phyloP scores from a whole-genome alignment of 306 rosid genomes.

The Malus sieversii region DNA sequence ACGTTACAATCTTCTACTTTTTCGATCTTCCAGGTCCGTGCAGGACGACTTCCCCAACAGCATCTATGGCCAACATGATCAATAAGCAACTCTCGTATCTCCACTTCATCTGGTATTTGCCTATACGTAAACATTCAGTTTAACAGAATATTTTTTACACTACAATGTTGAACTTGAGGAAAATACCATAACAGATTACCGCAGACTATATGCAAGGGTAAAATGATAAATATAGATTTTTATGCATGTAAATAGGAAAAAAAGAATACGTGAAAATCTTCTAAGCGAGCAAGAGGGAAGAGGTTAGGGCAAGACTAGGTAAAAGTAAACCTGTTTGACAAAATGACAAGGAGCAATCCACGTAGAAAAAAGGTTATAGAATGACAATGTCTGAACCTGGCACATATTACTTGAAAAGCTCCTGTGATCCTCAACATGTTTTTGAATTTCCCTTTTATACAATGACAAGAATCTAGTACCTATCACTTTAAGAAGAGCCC shows the following conservation, averaged over 20 bases:
- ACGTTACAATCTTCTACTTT: constrained; percentile 92
- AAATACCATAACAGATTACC: neutral
- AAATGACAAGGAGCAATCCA: neutral
- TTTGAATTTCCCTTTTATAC: no score
- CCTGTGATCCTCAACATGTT: no score
- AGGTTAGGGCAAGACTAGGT: neutral
- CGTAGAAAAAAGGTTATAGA: neutral
- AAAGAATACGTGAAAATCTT: neutral
- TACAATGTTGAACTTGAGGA: neutral
- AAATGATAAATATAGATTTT: neutral
- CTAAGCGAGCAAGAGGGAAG: neutral
- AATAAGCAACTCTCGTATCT: constrained; percentile 83
- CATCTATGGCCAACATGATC: constrained; percentile 96
- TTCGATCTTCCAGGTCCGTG: constrained; percentile 85
- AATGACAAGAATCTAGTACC: no score
- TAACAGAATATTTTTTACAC: neutral
- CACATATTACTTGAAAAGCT: neutral
- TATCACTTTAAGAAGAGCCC: no score
- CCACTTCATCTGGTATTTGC: constrained; percentile 77
- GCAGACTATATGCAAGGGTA: neutral
- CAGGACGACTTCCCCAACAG: constrained; percentile 99
- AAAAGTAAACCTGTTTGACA: neutral
- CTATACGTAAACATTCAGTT: constrained; percentile 20
- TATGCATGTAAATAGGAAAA: neutral
- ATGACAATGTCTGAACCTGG: neutral